Evolutionary conservation across 2,329 filamentous ascomycete genomes (phyloP).

Genomic region (Fusarium sp.): DNA sequence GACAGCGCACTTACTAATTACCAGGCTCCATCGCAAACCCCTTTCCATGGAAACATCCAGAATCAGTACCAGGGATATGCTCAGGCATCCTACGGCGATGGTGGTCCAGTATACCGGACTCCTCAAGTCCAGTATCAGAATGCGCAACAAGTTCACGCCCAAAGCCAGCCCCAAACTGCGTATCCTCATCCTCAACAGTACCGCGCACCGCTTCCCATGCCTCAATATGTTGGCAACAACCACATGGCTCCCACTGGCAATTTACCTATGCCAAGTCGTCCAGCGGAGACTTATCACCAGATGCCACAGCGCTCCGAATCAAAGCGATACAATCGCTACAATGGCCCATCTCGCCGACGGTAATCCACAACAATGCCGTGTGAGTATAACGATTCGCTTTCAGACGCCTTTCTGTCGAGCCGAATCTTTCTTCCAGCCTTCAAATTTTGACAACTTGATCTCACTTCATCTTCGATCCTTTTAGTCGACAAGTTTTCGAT

Average conservation of each 20-base stretch:
- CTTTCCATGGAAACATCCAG: neutral
- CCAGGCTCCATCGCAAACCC: neutral
- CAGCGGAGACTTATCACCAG: slow-evolving; percentile 5
- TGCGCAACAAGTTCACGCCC: neutral
- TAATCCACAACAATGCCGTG: neutral
- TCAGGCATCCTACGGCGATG: neutral
- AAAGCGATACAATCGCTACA: slow-evolving; percentile 16
- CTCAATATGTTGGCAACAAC: neutral
- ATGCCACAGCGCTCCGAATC: slow-evolving; percentile 6
- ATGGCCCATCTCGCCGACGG: neutral
- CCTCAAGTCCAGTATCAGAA: neutral
- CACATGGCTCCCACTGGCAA: neutral
- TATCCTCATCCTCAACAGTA: slow-evolving; percentile 9
- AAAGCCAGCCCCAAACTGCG: neutral
- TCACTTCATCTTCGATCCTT: neutral
- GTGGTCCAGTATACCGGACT: neutral
- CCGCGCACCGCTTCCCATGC: neutral
- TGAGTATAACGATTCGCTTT: neutral
- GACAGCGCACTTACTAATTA: neutral
- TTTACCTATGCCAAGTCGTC: neutral
- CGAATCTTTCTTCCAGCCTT: neutral
- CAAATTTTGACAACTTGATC: neutral
- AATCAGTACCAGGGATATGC: neutral
- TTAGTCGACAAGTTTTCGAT: neutral
- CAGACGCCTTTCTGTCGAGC: neutral